phyloP scores from a whole-genome alignment of 2,329 filamentous ascomycete genomes.

The Pyrenophora seminiperda region DNA sequence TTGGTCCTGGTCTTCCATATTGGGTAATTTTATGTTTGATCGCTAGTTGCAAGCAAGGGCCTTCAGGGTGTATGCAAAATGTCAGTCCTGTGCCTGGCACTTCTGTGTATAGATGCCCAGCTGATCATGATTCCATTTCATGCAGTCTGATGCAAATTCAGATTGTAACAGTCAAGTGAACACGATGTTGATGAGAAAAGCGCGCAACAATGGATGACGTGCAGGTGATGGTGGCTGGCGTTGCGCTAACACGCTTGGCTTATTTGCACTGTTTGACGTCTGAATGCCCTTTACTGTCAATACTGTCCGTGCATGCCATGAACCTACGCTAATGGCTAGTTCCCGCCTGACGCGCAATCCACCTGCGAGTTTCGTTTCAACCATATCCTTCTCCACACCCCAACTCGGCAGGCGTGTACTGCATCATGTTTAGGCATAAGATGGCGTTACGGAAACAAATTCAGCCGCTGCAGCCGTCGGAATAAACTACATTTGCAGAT shows the following conservation, averaged over 20 bases:
- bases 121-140: constrained; percentile 25
- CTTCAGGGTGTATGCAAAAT: constrained; percentile 35
- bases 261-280: constrained; percentile 10
- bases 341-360: constrained; percentile 17
- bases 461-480: not conserved
- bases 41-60: constrained; percentile 38
- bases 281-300: constrained; percentile 3
- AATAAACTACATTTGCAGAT: too few species aligned
- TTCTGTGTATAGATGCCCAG: constrained; percentile 11
- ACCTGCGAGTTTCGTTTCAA: constrained; percentile 18
- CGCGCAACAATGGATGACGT: constrained; percentile 22
- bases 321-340: constrained; percentile 3
- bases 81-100: constrained; percentile 24
- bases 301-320: not conserved
- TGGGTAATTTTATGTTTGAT: constrained; percentile 22
- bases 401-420: too few species aligned
- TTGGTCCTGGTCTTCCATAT: constrained; percentile 28
- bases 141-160: constrained; percentile 5
- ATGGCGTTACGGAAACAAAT: not conserved
- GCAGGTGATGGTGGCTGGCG: constrained; percentile 8
- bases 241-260: constrained; percentile 4
- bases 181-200: not conserved
- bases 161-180: constrained; percentile 1
- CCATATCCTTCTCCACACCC: not conserved
- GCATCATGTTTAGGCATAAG: too few species aligned